Conservation (phyloP, 495 filamentous ascomycete genomes). For the Aspergillus nidulans region DNA sequence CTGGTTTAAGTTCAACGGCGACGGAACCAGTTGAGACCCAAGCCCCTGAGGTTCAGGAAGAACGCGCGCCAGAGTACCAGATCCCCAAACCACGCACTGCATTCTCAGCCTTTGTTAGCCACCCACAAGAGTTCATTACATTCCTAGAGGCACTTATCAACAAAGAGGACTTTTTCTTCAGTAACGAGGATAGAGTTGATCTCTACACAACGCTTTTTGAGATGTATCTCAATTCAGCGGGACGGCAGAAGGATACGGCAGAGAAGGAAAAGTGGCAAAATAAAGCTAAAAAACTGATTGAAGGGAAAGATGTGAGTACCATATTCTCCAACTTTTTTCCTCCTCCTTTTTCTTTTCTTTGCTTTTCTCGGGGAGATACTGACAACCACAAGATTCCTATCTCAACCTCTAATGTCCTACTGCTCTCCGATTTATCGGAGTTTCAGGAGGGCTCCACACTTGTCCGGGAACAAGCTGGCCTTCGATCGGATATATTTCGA, state of each 20-base stretch:
- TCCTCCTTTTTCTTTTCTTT: too few species aligned
- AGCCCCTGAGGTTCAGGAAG: slow-evolving; percentile 23
- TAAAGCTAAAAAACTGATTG: slow-evolving; percentile 81
- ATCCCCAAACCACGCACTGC: slow-evolving; percentile 80
- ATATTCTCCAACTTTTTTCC: background rate
- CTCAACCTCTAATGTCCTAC: slow-evolving; percentile 87
- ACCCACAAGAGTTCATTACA: slow-evolving; percentile 80
- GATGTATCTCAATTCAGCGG: slow-evolving; percentile 90
- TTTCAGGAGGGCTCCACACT: slow-evolving; percentile 88
- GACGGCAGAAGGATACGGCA: slow-evolving; percentile 57
- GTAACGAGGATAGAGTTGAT: slow-evolving; percentile 70
- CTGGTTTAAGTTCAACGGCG: slow-evolving; percentile 44
- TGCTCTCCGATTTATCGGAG: slow-evolving; percentile 86
- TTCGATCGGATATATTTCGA: slow-evolving; percentile 92
- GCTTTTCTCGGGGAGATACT: too few species aligned
- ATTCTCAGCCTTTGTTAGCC: slow-evolving; percentile 95
- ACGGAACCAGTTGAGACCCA: slow-evolving; percentile 30
- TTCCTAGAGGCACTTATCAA: slow-evolving; percentile 84
- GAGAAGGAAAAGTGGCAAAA: slow-evolving; percentile 79
- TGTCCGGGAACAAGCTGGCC: slow-evolving; percentile 88
- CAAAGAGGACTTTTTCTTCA: slow-evolving; percentile 60
- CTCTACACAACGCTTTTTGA: slow-evolving; percentile 95
- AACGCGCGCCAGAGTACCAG: slow-evolving; percentile 31
- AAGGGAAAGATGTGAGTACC: slow-evolving; percentile 59
- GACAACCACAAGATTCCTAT: slow-evolving; percentile 61